Evolutionary conservation across 1,284 basidiomycete genomes (phyloP), one percentile per base, ranked within the genome.

Genomic region (Tylopilus orsonianus): DNA sequence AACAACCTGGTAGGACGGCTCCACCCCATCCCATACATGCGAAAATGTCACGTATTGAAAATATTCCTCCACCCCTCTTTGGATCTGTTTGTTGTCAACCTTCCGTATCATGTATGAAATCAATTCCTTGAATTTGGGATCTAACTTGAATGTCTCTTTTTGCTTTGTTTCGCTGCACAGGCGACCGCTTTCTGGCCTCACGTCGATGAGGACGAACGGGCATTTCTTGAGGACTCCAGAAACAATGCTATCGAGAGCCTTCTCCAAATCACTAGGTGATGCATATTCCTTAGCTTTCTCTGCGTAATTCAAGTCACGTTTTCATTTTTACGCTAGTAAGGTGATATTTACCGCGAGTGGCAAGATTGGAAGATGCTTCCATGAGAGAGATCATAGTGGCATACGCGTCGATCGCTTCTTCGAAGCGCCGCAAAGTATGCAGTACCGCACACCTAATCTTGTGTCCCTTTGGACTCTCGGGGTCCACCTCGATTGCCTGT

Each of bases 31-130:
- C n/a, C n/a, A n/a, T n/a, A n/a, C n/a, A n/a, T n/a, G n/a, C n/a
- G 50, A 52, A 8, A 52, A 13, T 7, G 13, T 52, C 24, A 54
- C 51, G 9, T 52, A 54, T 38, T 5, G 23, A 5, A 52, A 52
- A 5, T 54, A 55, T 27, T 39, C 8, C 7, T 8, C 10, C 6
- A 46, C 51, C 7, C 35, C 41, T 7, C 12, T 29, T n/a, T 22
- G 14, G 14, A 46, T 32, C 2, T 26, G 46, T 7, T 6, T 8
- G 10, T 41, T 13, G 9, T 53, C 52, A 3, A 37, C 8, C 8
- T 13, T 3, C 8, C 18, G 2, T 2, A 23, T 44, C 37, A 43
- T 48, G 6, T 37, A 48, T 1, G 45, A 53, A 29, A 40, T 3
- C 0, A 54, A 23, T 16, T 40, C 33, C 9, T 44, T 43, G 33